phyloP scores from a whole-genome alignment of 768 basidiomycete genomes.

The Lactarius indigo region DNA sequence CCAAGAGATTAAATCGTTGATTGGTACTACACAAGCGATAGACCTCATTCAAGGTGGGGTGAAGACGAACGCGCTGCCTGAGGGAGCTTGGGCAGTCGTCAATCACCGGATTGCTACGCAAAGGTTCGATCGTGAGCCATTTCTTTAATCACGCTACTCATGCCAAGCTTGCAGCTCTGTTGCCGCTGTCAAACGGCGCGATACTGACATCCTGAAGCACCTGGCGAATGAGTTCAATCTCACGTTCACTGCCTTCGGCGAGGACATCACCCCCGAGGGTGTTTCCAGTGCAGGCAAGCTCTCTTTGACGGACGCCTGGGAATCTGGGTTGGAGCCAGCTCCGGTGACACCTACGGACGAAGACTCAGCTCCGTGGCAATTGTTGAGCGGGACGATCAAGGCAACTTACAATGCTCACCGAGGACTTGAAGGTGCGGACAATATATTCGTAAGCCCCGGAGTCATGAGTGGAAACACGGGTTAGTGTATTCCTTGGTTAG shows the following conservation, averaged over 20 bases:
- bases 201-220: constrained; percentile 30
- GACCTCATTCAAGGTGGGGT: constrained; percentile 42
- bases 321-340: constrained; percentile 37
- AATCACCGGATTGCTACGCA: constrained; percentile 37
- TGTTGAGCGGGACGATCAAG: constrained; percentile 44
- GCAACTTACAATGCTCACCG: constrained; percentile 36
- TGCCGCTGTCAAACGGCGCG: constrained; percentile 31
- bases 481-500: constrained; percentile 20
- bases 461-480: constrained; percentile 37
- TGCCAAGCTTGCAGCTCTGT: constrained; percentile 30
- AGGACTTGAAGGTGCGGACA: constrained; percentile 26
- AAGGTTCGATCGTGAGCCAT: constrained; percentile 22
- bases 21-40: constrained; percentile 33
- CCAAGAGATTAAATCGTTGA: constrained; percentile 30
- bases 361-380: constrained; percentile 35
- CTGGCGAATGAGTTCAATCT: constrained; percentile 40
- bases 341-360: constrained; percentile 39
- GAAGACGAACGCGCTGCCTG: constrained; percentile 48
- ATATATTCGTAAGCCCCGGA: constrained; percentile 40
- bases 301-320: constrained; percentile 37
- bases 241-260: constrained; percentile 41
- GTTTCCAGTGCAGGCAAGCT: constrained; percentile 36
- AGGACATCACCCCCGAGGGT: constrained; percentile 27
- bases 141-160: background rate
- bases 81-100: constrained; percentile 36